Conservation (phyloP, 169 alveolate genomes). For the Plasmodium malariae region DNA sequence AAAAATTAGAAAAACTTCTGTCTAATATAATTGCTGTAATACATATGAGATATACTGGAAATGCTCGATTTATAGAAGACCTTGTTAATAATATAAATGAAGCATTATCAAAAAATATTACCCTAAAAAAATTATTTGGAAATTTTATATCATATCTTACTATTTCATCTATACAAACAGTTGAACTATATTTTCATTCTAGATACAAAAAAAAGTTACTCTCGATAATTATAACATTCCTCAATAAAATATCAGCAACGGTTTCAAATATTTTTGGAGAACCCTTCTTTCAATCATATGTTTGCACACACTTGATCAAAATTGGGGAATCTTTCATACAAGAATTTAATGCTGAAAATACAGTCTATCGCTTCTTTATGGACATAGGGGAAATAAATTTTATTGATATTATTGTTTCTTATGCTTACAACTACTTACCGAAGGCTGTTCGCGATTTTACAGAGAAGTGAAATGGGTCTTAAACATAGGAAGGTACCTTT, state of each 20-base stretch:
- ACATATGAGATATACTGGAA: conserved; percentile 53
- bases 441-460: conserved; percentile 40
- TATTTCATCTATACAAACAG: conserved; percentile 71
- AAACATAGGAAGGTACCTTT: too few relatives aligned
- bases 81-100: conserved; percentile 35
- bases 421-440: conserved; percentile 45
- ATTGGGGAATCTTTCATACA: conserved; percentile 62
- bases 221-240: conserved; percentile 2
- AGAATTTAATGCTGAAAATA: conserved; percentile 50
- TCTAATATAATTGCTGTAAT: conserved; percentile 35
- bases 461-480: conserved; percentile 10
- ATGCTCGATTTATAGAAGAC: conserved; percentile 55
- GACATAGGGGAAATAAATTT: conserved; percentile 56
- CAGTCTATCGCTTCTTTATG: conserved; percentile 64
- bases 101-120: conserved; percentile 34
- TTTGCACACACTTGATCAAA: conserved; percentile 42
- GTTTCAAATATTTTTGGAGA: conserved; percentile 53
- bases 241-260: conserved; percentile 46
- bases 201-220: conserved; percentile 55
- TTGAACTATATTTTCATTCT: conserved; percentile 53
- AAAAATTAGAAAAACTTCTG: conserved; percentile 26
- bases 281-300: conserved; percentile 64
- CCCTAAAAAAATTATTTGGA: conserved; percentile 62
- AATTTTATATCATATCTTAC: conserved; percentile 63
- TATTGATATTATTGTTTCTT: conserved; percentile 41